phyloP scores from a whole-genome alignment of 2,329 filamentous ascomycete species.

The Dactylellina parvicollis region DNA sequence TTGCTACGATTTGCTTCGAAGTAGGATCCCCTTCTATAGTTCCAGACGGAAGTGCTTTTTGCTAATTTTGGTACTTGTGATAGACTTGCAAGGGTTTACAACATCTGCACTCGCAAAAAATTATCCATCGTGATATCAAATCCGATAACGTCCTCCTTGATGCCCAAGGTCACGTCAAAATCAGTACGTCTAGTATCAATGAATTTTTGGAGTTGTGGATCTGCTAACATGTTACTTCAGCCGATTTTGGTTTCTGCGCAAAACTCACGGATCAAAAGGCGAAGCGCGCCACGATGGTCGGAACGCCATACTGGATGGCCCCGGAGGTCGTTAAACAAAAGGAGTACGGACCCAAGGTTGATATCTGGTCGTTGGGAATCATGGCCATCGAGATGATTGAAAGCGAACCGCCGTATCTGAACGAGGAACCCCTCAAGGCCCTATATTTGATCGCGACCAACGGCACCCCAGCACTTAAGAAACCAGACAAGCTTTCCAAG shows the following conservation, averaged over 20 bases:
- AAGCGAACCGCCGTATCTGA: slow-evolving; percentile 95
- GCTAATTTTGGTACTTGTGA: slow-evolving; percentile 15
- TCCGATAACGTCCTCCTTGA: slow-evolving; percentile 97
- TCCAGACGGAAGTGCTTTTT: neutral
- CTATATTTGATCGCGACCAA: slow-evolving; percentile 98
- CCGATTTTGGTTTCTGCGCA: slow-evolving; percentile 98
- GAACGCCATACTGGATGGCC: slow-evolving; percentile 99
- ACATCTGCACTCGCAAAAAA: slow-evolving; percentile 93
- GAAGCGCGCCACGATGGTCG: slow-evolving; percentile 98
- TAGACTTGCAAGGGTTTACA: slow-evolving; percentile 95
- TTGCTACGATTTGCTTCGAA: slow-evolving; percentile 95
- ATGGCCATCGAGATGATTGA: slow-evolving; percentile 99
- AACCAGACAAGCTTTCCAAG: slow-evolving; percentile 96
- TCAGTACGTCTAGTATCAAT: slow-evolving; percentile 71
- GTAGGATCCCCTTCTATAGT: slow-evolving; percentile 66
- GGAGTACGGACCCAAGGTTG: slow-evolving; percentile 97
- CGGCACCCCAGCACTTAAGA: slow-evolving; percentile 95
- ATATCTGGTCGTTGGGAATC: slow-evolving; percentile 98
- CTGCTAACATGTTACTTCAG: slow-evolving; percentile 63
- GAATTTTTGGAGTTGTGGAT: neutral
- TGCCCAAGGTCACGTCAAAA: slow-evolving; percentile 94
- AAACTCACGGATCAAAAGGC: slow-evolving; percentile 96
- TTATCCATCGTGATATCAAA: slow-evolving; percentile 99
- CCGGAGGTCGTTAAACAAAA: slow-evolving; percentile 99
- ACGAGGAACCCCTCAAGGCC: slow-evolving; percentile 96